A percentile compares a stretch with the other conserved stretches of the same genome.
These are phyloP conservation scores for Acrodontium crateriforme DNA, from an alignment of 2,329 filamentous ascomycete genomes.

Conservation along the genomic window DNA sequence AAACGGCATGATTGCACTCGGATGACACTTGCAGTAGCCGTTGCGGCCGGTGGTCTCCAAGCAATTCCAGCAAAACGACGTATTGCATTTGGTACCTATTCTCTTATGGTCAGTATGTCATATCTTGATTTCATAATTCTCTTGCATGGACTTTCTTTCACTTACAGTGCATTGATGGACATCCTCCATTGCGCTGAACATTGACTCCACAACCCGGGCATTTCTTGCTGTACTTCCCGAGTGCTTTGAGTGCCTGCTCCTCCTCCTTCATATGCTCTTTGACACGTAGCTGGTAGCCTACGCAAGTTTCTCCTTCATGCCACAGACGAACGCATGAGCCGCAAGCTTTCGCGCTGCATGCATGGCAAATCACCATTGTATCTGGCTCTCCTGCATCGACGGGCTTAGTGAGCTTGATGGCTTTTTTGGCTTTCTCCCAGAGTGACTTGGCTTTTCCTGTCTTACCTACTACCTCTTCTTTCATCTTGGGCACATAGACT, in stretches of 20 bases:
- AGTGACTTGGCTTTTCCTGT: not conserved
- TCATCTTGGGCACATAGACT: no score
- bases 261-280: constrained; percentile 18
- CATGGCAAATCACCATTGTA: constrained; percentile 19
- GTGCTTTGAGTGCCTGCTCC: constrained; percentile 8
- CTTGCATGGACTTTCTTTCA: no score
- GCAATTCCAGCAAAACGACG: constrained; percentile 21
- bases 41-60: constrained; percentile 3
- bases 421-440: not conserved
- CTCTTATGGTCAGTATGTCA: not conserved
- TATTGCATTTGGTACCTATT: constrained; percentile 9
- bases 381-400: not conserved
- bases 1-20: not conserved
- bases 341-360: constrained; percentile 18
- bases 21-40: constrained; percentile 7
- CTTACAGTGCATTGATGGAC: constrained; percentile 17
- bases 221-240: constrained; percentile 12
- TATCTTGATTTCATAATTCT: constrained; percentile 3
- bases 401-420: not conserved
- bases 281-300: constrained; percentile 19
- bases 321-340: constrained; percentile 17
- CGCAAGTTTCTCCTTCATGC: constrained; percentile 21
- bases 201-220: constrained; percentile 17
- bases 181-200: constrained; percentile 22
- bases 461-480: constrained; percentile 2